These are phyloP conservation scores for Tetrahymena thermophila DNA, from an alignment of 73 alveolate genomes.

Conservation along the genomic window DNA sequence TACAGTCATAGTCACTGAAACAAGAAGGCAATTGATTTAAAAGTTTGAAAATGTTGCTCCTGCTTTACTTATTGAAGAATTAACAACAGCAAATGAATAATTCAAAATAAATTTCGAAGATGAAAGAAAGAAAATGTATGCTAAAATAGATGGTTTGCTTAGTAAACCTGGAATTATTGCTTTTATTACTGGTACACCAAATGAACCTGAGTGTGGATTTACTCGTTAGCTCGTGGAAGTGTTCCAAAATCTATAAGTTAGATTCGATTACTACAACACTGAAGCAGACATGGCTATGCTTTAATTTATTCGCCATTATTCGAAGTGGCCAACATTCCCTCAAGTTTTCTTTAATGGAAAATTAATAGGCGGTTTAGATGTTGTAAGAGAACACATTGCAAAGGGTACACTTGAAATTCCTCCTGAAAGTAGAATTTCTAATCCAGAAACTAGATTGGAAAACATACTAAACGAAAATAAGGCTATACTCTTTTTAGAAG, in stretches of 20 bases:
- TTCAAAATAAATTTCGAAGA: not conserved
- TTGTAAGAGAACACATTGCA: slow-evolving; percentile 1
- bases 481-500: not conserved
- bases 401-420: not conserved
- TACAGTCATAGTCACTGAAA: not conserved
- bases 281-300: slow-evolving; percentile 29
- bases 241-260: not conserved
- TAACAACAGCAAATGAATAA: not conserved
- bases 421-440: not conserved
- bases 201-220: slow-evolving; percentile 29
- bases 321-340: slow-evolving; percentile 88
- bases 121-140: not conserved
- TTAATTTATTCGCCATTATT: slow-evolving; percentile 29
- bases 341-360: slow-evolving; percentile 64
- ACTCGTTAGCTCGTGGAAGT: slow-evolving; percentile 9
- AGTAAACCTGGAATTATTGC: slow-evolving; percentile 23
- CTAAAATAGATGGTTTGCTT: slow-evolving; percentile 4
- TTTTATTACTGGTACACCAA: slow-evolving; percentile 39
- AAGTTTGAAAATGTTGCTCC: not conserved
- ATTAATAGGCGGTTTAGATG: slow-evolving; percentile 85
- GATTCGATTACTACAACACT: slow-evolving; percentile 21
- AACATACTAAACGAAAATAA: not conserved
- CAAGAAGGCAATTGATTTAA: not conserved
- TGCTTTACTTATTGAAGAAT: not conserved
- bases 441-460: not conserved